Evolutionary conservation across 2,329 filamentous ascomycete genomes (phyloP).

Genomic region (Clonostachys byssicola): DNA sequence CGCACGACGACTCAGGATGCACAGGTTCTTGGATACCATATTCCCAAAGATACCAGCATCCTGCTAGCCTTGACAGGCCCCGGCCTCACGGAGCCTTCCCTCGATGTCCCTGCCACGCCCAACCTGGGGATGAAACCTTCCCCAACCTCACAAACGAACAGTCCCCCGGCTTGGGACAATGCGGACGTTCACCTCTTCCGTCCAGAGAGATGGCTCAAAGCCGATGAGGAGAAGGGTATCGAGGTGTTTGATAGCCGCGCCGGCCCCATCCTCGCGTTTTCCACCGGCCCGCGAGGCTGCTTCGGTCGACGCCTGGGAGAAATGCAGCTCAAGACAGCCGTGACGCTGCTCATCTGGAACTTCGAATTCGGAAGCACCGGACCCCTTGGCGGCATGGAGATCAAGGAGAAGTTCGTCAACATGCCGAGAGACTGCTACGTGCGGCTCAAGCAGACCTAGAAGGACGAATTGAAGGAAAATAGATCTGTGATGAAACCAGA

Average conservation of each 20-base stretch:
- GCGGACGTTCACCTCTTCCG: slow-evolving; percentile 89
- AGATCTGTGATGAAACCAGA: too few relatives aligned
- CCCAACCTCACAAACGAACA: slow-evolving; percentile 1
- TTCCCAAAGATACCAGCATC: slow-evolving; percentile 16
- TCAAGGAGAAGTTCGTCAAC: slow-evolving; percentile 14
- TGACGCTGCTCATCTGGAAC: slow-evolving; percentile 29
- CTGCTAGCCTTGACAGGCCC: background rate
- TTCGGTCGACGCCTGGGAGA: slow-evolving; percentile 30
- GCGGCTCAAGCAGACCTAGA: slow-evolving; percentile 6
- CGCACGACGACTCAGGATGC: slow-evolving; percentile 15
- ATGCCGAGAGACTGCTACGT: slow-evolving; percentile 17
- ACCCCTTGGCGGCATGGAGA: slow-evolving; percentile 5
- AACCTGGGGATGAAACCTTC: slow-evolving; percentile 13
- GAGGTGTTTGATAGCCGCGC: slow-evolving; percentile 20
- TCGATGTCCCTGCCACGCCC: slow-evolving; percentile 10
- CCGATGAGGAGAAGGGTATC: background rate
- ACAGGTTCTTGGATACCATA: slow-evolving; percentile 12
- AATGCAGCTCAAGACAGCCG: slow-evolving; percentile 24
- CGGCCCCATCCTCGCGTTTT: slow-evolving; percentile 28
- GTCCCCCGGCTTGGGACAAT: slow-evolving; percentile 19
- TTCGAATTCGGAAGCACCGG: slow-evolving; percentile 20
- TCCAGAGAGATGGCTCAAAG: slow-evolving; percentile 46
- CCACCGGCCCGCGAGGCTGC: slow-evolving; percentile 26
- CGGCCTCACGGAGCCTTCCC: background rate
- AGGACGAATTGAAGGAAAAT: too few relatives aligned